Conservation (phyloP, 108 stramenopile species). For the Fistulifera pelliculosa region DNA sequence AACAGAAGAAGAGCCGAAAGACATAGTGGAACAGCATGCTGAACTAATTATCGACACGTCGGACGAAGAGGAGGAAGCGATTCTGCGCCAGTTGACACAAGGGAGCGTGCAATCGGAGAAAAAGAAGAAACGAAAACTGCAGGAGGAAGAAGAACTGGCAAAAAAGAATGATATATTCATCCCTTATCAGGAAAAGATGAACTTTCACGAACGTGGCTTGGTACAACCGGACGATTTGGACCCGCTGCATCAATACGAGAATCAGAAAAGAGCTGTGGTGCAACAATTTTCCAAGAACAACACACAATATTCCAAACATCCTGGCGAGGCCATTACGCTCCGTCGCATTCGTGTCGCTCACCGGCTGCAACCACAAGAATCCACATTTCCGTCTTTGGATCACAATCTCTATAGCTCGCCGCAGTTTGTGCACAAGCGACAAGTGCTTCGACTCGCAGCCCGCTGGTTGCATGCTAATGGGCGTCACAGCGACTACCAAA, state of each 20-base stretch:
- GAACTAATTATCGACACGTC: conserved; percentile 2
- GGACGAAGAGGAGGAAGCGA: conserved; percentile 18
- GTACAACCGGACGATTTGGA: conserved; percentile 5
- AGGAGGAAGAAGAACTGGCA: too few relatives aligned
- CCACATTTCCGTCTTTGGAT: neutral
- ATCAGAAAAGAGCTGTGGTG: neutral
- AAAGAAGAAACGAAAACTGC: neutral
- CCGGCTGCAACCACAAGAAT: neutral
- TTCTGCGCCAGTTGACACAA: conserved; percentile 17
- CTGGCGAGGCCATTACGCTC: neutral
- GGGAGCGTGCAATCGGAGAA: neutral
- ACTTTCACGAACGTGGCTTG: conserved; percentile 2
- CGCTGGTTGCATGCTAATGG: neutral
- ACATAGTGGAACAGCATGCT: neutral
- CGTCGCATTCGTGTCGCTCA: neutral
- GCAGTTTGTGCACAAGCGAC: conserved; percentile 1
- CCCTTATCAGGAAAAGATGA: neutral
- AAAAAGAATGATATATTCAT: neutral
- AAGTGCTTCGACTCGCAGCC: conserved; percentile 2
- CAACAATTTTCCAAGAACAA: conserved; percentile 9
- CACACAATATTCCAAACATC: conserved; percentile 5
- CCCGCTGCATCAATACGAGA: neutral
- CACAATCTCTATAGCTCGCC: neutral
- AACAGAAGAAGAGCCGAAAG: neutral
- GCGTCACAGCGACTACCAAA: too few relatives aligned